These are phyloP conservation scores for Brasenia schreberi DNA, from an alignment of 164 flowering plant genomes.

Conservation along the genomic window DNA sequence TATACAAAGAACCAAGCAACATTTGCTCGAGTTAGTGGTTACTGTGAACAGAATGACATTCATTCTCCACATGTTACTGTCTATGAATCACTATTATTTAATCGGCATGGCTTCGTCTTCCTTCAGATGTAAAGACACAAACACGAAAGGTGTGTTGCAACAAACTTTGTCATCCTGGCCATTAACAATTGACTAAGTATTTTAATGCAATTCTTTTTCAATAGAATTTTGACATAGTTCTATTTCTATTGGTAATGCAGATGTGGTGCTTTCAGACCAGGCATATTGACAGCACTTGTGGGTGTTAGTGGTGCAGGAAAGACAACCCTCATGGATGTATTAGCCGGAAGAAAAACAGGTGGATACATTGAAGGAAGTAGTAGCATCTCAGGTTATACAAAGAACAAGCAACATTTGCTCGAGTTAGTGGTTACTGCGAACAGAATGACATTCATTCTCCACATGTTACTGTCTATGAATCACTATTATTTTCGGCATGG, in stretches of 20 bases:
- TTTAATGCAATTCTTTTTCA: background rate
- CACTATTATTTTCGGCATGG: constrained; percentile 25
- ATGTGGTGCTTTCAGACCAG: constrained; percentile 42
- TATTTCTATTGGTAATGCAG: background rate
- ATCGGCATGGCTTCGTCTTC: background rate
- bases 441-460: constrained; percentile 48
- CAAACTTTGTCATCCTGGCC: background rate
- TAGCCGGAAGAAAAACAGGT: constrained; percentile 44
- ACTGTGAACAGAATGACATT: background rate
- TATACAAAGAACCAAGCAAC: background rate
- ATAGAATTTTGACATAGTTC: background rate
- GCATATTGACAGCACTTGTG: constrained; percentile 40
- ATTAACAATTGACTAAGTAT: background rate
- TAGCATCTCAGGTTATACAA: constrained; percentile 34
- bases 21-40: background rate
- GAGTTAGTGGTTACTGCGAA: constrained; percentile 39
- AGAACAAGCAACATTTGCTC: constrained; percentile 42
- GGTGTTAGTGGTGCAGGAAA: constrained; percentile 56
- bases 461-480: constrained; percentile 31
- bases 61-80: background rate
- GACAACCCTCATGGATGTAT: constrained; percentile 48
- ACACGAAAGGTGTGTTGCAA: background rate
- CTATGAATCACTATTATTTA: background rate
- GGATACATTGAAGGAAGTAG: constrained; percentile 38
- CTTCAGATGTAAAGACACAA: background rate